Conservation (phyloP, 805 yeast genomes). For the Lipomyces mesembrius region DNA sequence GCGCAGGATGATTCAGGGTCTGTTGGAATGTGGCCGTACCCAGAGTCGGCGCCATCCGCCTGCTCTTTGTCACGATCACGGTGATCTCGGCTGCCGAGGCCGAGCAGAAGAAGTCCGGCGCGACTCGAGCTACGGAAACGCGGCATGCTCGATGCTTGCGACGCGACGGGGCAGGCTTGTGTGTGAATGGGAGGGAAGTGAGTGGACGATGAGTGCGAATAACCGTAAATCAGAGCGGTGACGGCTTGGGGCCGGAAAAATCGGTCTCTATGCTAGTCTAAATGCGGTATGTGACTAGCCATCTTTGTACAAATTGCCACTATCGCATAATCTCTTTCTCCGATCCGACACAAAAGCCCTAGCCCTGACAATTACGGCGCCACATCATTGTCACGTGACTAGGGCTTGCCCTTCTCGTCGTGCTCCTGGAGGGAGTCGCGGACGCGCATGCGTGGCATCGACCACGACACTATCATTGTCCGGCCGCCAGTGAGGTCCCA, state of each 20-base stretch:
- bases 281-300: background rate
- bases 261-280: background rate
- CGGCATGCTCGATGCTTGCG: slow-evolving; percentile 2
- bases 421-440: background rate
- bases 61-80: background rate
- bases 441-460: slow-evolving; percentile 25
- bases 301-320: background rate
- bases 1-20: background rate
- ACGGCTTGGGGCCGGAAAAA: background rate
- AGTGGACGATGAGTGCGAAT: background rate
- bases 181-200: background rate
- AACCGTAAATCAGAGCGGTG: background rate
- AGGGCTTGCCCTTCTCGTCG: background rate
- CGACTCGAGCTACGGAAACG: slow-evolving; percentile 12
- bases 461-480: slow-evolving; percentile 30
- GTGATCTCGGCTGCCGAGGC: background rate
- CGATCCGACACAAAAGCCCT: background rate
- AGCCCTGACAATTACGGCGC: background rate
- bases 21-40: background rate
- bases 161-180: background rate
- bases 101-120: slow-evolving; percentile 1
- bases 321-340: background rate
- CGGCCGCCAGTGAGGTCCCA: slow-evolving; percentile 32
- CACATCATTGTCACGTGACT: background rate
- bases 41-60: background rate